Percentiles rank a stretch among this genome's conserved stretches.
These are phyloP conservation scores for Populus simonii DNA, from an alignment of 345 rosid species.

Conservation along the genomic window DNA sequence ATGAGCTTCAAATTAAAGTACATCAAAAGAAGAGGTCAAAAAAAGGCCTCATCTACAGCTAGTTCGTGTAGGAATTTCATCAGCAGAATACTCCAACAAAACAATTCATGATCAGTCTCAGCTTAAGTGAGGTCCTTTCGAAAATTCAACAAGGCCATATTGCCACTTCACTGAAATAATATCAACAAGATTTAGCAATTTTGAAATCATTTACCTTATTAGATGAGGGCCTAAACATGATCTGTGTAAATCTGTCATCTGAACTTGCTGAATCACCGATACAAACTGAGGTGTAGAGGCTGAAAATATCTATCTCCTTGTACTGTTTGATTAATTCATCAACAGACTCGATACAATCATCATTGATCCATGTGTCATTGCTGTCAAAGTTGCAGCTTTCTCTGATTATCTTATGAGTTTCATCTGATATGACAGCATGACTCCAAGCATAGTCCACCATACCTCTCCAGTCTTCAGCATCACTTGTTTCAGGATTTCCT, in stretches of 20 bases:
- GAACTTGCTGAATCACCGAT: constrained; percentile 35
- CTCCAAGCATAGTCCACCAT: constrained; percentile 91
- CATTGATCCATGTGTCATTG: constrained; percentile 55
- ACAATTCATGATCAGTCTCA: neutral
- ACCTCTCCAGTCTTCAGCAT: constrained; percentile 81
- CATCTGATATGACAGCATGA: constrained; percentile 86
- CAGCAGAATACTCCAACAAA: neutral
- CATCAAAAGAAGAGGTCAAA: neutral
- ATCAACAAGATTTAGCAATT: neutral
- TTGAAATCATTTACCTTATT: constrained; percentile 41
- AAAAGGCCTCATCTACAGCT: neutral
- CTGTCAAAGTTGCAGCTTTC: constrained; percentile 60
- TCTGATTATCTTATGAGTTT: constrained; percentile 53
- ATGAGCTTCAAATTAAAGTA: neutral
- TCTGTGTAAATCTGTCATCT: constrained; percentile 17
- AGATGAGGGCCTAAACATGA: constrained; percentile 40
- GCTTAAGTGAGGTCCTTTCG: neutral
- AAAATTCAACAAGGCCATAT: neutral
- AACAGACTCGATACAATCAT: constrained; percentile 48
- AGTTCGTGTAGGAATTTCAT: neutral
- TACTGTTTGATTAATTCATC: constrained; percentile 65
- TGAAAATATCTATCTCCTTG: constrained; percentile 66
- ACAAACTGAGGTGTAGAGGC: constrained; percentile 77
- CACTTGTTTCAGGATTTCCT: constrained; percentile 87
- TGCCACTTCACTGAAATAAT: neutral